phyloP scores from a whole-genome alignment of 129 eudicot genomes.

The Sambucus nigra region DNA sequence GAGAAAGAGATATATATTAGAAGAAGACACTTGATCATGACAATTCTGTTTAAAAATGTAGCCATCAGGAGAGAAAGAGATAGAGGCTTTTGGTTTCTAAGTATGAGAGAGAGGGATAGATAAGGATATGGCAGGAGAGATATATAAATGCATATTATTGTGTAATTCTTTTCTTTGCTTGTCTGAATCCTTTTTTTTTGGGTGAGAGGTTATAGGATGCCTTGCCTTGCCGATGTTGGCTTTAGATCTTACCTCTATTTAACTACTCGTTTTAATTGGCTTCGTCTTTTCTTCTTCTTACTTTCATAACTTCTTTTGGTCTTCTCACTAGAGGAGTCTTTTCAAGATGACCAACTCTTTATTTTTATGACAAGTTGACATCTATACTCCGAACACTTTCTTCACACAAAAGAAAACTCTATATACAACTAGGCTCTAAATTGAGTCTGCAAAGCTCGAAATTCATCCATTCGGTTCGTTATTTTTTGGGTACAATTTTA shows the following conservation, averaged over 20 bases:
- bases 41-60: slow-evolving; percentile 4
- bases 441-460: too few relatives aligned
- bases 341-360: slow-evolving; percentile 1
- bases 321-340: not conserved
- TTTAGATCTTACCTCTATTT: not conserved
- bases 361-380: not conserved
- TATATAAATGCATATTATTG: not conserved
- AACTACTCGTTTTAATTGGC: not conserved
- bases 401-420: not conserved
- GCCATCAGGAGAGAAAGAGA: not conserved
- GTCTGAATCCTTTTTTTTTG: not conserved
- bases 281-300: not conserved
- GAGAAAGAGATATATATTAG: slow-evolving; percentile 17
- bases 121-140: not conserved
- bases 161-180: not conserved
- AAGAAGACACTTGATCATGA: slow-evolving; percentile 22
- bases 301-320: not conserved
- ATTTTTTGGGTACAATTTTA: too few relatives aligned
- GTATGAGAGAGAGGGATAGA: not conserved
- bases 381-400: slow-evolving; percentile 1
- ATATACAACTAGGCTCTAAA: too few relatives aligned
- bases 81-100: not conserved
- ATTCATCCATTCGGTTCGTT: too few relatives aligned
- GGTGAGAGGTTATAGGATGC: not conserved
- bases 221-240: not conserved